Percentiles rank a stretch among this genome's conserved stretches.
These are phyloP conservation scores for Penicillium sp. DNA, from an alignment of 2,329 filamentous ascomycete genomes.

Conservation along the genomic window DNA sequence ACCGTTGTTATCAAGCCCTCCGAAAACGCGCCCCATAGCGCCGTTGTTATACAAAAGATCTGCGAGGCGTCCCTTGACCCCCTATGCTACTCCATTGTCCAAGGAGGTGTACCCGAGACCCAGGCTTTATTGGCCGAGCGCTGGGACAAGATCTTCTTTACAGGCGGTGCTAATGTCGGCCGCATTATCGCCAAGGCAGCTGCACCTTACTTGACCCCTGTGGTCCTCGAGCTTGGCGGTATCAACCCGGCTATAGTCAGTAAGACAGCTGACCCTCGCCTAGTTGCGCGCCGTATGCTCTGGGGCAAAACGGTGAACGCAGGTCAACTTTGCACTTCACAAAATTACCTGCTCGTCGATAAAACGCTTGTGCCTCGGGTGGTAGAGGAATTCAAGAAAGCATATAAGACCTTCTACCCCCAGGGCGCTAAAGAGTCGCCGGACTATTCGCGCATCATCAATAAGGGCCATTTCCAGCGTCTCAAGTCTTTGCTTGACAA, in stretches of 20 bases:
- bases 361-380: slow-evolving; percentile 70
- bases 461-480: slow-evolving; percentile 73
- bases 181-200: slow-evolving; percentile 89
- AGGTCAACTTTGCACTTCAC: slow-evolving; percentile 87
- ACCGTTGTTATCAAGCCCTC: slow-evolving; percentile 89
- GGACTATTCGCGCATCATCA: slow-evolving; percentile 80
- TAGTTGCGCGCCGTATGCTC: slow-evolving; percentile 80
- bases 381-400: slow-evolving; percentile 70
- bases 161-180: slow-evolving; percentile 76
- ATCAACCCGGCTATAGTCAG: slow-evolving; percentile 90
- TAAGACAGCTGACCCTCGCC: slow-evolving; percentile 72
- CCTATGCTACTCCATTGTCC: slow-evolving; percentile 73
- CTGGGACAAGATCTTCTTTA: slow-evolving; percentile 99
- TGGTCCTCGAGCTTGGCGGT: slow-evolving; percentile 87
- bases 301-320: slow-evolving; percentile 88
- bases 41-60: slow-evolving; percentile 77
- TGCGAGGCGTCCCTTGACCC: slow-evolving; percentile 75
- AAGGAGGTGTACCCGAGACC: slow-evolving; percentile 78
- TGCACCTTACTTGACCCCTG: slow-evolving; percentile 82
- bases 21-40: slow-evolving; percentile 74
- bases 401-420: slow-evolving; percentile 78
- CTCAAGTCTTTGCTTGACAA: slow-evolving; percentile 87
- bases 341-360: slow-evolving; percentile 90
- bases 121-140: slow-evolving; percentile 80
- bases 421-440: slow-evolving; percentile 74